Evolutionary conservation across 768 basidiomycete genomes (phyloP), one percentile per base, ranked within the genome.

Genomic region (Vararia minispora): DNA sequence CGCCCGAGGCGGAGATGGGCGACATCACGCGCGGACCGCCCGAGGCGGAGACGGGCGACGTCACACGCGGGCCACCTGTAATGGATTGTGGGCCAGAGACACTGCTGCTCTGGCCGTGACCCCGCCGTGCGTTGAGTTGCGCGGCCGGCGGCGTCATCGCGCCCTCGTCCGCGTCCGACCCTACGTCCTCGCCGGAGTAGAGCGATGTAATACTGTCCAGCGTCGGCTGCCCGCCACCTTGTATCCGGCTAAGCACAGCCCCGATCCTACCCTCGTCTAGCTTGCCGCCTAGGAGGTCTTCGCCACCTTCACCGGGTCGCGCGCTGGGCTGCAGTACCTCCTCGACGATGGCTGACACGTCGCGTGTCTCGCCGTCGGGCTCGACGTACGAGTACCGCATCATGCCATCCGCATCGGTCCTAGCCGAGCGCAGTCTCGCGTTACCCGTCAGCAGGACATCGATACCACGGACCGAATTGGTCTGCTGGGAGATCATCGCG

Each of bases 361-460:
- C 94, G 51, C 79, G 84, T 0, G 82, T 83, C 60, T 87, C 87
- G 2, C 91, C 94, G 44, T 91, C 88, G 3, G 76, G 70, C 45
- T 89, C 80, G 28, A 97, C 83, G 55, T 89, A 97, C 27, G 92
- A 95, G 56, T 99, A 99, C 0, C 92, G 79, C 62, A 90, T 81
- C 32, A 68, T 64, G 46, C 87, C 82, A 28, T 71, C 74, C 5
- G 60, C 54, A 16, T 87, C 74, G 45, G 79, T 76, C 6, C 88
- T 68, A 5, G 84, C 78, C 50, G 88, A 91, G 22, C 94, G 80
- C 8, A 98, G 68, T 52, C 86, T 75, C 0, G 77, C 85, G 43
- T 84, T 84, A 5, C 87, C 86, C 2, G 86, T 85, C 2, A 97
- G 63, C 7, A 89, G 60, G 11, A 99, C 74, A 48, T 98, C 94